phyloP scores from a whole-genome alignment of 352 stramenopile species.

The Pythium aristosporum region DNA sequence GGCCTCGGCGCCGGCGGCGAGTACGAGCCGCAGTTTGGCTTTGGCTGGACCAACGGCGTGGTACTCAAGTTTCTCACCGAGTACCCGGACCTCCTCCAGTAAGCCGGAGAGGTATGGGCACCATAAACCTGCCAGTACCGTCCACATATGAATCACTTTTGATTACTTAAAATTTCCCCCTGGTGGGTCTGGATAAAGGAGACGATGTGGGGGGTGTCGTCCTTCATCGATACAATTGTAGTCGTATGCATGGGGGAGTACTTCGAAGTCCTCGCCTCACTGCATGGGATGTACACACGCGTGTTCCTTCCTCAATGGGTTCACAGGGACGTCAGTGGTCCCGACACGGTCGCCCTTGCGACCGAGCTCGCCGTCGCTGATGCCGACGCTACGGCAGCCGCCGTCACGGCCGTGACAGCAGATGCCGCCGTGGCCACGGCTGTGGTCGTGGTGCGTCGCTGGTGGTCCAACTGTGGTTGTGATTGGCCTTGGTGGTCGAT shows the following conservation, averaged over 20 bases:
- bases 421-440: constrained; percentile 9
- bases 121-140: too few species aligned
- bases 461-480: neutral
- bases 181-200: too few species aligned
- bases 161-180: too few species aligned
- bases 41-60: constrained; percentile 87
- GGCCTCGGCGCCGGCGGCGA: constrained; percentile 75
- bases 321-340: constrained; percentile 6
- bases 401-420: neutral
- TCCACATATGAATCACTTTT: too few species aligned
- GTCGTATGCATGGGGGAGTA: too few species aligned
- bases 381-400: neutral
- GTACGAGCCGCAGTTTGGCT: constrained; percentile 88
- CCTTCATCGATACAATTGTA: too few species aligned
- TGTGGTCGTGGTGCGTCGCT: neutral
- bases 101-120: neutral
- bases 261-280: neutral
- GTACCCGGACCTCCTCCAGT: neutral
- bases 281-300: neutral
- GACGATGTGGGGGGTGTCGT: too few species aligned
- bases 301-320: too few species aligned
- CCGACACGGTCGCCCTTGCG: neutral
- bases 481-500: too few species aligned
- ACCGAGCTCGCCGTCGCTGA: constrained; percentile 6
- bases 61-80: constrained; percentile 82